phyloP scores from a whole-genome alignment of 2,329 filamentous ascomycete genomes.

The Juglanconis oblonga region DNA sequence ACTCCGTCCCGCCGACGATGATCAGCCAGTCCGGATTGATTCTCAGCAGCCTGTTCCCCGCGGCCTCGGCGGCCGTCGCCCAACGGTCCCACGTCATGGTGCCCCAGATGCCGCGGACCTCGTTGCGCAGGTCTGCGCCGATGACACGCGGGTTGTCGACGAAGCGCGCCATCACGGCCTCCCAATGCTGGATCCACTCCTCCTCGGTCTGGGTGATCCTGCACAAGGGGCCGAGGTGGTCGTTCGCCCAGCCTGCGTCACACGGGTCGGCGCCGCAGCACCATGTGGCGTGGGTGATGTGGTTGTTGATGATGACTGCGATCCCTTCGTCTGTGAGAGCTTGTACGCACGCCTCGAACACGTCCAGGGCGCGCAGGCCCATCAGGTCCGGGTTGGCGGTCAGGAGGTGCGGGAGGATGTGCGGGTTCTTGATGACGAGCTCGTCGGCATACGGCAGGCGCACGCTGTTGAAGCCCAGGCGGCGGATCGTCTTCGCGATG shows the following conservation, averaged over 20 bases:
- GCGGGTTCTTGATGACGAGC: slow-evolving; percentile 59
- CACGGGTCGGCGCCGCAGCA: slow-evolving; percentile 68
- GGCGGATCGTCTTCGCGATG: slow-evolving; percentile 58
- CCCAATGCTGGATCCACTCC: slow-evolving; percentile 66
- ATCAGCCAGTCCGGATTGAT: slow-evolving; percentile 65
- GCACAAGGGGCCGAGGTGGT: slow-evolving; percentile 59
- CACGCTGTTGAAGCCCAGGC: slow-evolving; percentile 68
- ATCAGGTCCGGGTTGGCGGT: slow-evolving; percentile 59
- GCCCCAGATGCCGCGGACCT: slow-evolving; percentile 66
- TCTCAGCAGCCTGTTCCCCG: slow-evolving; percentile 56
- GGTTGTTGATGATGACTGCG: slow-evolving; percentile 67
- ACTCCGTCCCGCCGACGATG: slow-evolving; percentile 66
- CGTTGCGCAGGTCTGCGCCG: slow-evolving; percentile 66
- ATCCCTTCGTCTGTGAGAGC: slow-evolving; percentile 60
- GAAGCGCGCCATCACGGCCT: slow-evolving; percentile 59
- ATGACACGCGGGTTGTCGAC: slow-evolving; percentile 59
- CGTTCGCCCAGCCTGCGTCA: slow-evolving; percentile 65
- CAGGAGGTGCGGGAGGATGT: slow-evolving; percentile 48
- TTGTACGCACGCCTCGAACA: slow-evolving; percentile 57
- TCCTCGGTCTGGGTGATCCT: slow-evolving; percentile 61
- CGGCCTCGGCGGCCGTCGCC: slow-evolving; percentile 62
- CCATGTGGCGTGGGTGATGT: slow-evolving; percentile 68
- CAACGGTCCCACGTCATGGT: slow-evolving; percentile 65
- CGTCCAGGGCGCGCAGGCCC: slow-evolving; percentile 55
- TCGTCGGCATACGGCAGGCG: slow-evolving; percentile 68